These are phyloP conservation scores for Trametes punicea DNA, from an alignment of 768 basidiomycete species.

Conservation along the genomic window DNA sequence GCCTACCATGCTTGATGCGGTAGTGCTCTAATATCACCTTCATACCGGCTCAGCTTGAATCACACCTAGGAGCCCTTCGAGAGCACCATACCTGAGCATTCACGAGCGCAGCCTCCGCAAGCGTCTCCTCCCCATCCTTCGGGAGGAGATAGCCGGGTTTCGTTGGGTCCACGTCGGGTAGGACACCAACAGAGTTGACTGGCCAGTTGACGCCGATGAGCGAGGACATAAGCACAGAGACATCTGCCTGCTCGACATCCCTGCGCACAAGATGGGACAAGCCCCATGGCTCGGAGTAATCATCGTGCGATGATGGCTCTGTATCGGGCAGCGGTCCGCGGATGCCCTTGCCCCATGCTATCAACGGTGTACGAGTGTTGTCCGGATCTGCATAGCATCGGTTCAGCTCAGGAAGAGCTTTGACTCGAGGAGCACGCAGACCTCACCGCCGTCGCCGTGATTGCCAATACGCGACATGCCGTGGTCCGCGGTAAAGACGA, in stretches of 20 bases:
- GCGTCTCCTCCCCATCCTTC: conserved; percentile 42
- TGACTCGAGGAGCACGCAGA: neutral
- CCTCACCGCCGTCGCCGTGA: conserved; percentile 76
- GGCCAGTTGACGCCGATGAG: conserved; percentile 74
- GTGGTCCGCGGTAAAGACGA: conserved; percentile 84
- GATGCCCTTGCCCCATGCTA: conserved; percentile 80
- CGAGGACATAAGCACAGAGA: conserved; percentile 74
- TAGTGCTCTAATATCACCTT: conserved; percentile 76
- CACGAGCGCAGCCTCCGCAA: conserved; percentile 54
- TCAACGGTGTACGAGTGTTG: conserved; percentile 80
- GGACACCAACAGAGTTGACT: conserved; percentile 76
- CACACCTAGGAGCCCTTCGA: neutral
- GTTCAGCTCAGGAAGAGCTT: neutral
- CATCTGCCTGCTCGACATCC: conserved; percentile 83
- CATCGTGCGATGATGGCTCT: conserved; percentile 57
- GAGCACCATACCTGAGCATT: conserved; percentile 53
- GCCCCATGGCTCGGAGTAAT: conserved; percentile 64
- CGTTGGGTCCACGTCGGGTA: conserved; percentile 69
- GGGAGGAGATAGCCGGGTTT: conserved; percentile 56
- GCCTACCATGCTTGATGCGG: conserved; percentile 67
- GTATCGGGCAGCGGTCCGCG: conserved; percentile 63
- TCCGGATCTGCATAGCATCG: conserved; percentile 59
- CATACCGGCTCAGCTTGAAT: neutral
- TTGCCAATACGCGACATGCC: conserved; percentile 89
- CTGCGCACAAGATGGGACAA: conserved; percentile 56